Base-by-base conservation (phyloP, 2,329 filamentous ascomycete genomes). In the Venturia effusa region DNA sequence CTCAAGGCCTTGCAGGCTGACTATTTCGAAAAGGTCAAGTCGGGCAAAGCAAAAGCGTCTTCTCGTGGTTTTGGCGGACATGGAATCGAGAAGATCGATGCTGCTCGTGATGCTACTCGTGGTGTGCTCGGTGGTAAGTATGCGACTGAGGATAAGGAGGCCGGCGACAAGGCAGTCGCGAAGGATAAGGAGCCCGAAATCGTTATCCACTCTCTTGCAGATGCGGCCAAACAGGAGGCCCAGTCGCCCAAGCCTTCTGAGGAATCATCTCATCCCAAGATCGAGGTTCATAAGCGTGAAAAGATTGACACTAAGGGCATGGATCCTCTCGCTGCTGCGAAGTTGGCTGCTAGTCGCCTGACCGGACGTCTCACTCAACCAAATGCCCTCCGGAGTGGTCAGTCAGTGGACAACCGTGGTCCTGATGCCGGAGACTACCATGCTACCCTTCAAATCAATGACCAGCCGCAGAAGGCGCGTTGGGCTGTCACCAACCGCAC, bases 401-500 rank as follows among this genome's bases (percentile, higher is more conserved):
- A 63, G 43, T 43, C 59, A 3, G 59, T 60, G 73, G 94, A 99
- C 79, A 99, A 99, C 79, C 97, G 97, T 76, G 94, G 94, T 0
- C 94, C 94, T 0, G 94, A 99, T 75, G 94, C 94, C 3, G 94
- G 94, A 61, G 92, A 92, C 0, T 99, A 92, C 82, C 94, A 99
- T 74, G 92, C 94, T 19, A 97, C 93, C 4, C 82, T 99, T 66
- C 94, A 97, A 76, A 99, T 99, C 84, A 99, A 99, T 76, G 94
- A 99, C 77, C 97, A 97, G 76, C 94, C 94, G 40, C 94, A 99
- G 75, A 97, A 97, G 81, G 94, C 94, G 67, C 86, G 94, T 70
- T 99, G 94, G 94, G 93, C 92, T 13, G 94, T 99, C 78, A 99
- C 94, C 45, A 99, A 99, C 75, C 86, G 94, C 68, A 97, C 94